Base-by-base conservation (phyloP, 495 filamentous ascomycete genomes). In the Daldinia loculata region DNA sequence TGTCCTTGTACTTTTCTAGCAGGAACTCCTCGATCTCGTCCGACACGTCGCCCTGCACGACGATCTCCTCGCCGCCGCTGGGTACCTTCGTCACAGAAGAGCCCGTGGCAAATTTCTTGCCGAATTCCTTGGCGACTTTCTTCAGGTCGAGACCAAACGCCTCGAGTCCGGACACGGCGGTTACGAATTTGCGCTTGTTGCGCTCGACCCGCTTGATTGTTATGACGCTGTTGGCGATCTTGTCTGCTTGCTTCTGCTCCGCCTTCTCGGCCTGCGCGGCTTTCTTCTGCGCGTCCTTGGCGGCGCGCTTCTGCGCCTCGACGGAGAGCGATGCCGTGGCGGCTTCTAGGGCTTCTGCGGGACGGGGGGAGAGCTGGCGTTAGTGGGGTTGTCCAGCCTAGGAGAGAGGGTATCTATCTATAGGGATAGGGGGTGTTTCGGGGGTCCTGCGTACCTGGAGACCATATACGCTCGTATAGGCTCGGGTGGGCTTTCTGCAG, bases 161-260 rank as follows among this genome's bases (percentile, higher is more conserved):
- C 78, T 98, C 95, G 22, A 99, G 81, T 1, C 95, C 95, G 0
- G 86, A 85, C n/a, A 98, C 88, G 15, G 93, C 89, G 3, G 94
- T 99, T 39, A 98, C 94, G 75, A 89, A 94, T 81, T 99, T 99
- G 69, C 95, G 87, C 85, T 99, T 99, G 82, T 96, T 97, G 56
- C 95, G 88, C 84, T 99, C 95, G 57, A 99, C 93, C 3, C 96
- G 92, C 86, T 98, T 98, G 79, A 99, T 97, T 58, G 87, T 88
- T 27, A 99, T 84, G 76, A 95, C 93, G 53, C 91, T 91, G 57
- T 89, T 87, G 19, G 92, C 91, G 66, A 91, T 91, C 73, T 85
- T 86, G 74, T 93, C 91, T 15, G 88, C 87, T 55, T 94, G 90
- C 72, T 93, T 92, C 56, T 88, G 86, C 79, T 97, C 94, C 29